Conservation (phyloP, 1,284 basidiomycete genomes). For the Ceratobasidium sp. region DNA sequence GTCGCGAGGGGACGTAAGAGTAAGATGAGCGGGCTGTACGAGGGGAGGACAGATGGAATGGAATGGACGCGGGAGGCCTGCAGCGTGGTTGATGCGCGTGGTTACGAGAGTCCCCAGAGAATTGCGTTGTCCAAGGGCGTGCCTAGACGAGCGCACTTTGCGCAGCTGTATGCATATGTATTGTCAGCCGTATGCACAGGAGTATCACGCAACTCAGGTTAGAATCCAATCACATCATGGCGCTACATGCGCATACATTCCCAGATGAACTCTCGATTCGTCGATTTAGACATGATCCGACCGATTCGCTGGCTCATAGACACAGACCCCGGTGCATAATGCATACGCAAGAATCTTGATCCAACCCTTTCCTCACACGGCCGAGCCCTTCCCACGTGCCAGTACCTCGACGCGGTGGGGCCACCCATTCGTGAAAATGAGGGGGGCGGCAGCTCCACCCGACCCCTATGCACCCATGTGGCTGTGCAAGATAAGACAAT, state of each 20-base stretch:
- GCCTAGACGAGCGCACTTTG: background rate
- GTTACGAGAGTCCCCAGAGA: no score
- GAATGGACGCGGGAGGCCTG: background rate
- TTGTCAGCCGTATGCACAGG: background rate
- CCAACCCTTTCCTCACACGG: background rate
- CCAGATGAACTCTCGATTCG: background rate
- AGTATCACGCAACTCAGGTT: background rate
- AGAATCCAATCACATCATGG: background rate
- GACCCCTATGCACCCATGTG: slow-evolving; percentile 13
- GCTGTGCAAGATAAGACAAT: slow-evolving; percentile 10
- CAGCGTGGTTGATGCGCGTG: background rate
- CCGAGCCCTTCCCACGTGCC: background rate
- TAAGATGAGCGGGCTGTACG: no score
- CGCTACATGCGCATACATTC: slow-evolving; percentile 1
- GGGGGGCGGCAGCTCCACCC: slow-evolving; percentile 4
- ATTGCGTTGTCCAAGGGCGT: background rate
- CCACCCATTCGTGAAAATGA: background rate
- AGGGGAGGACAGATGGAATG: no score
- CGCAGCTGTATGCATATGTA: no score
- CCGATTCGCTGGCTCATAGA: background rate
- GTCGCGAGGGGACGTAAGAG: background rate
- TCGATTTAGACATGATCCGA: slow-evolving; percentile 7
- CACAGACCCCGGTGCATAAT: background rate
- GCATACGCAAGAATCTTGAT: slow-evolving; percentile 3
- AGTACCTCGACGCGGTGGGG: slow-evolving; percentile 8